Evolutionary conservation across 208 protist genomes (phyloP), one percentile per base, ranked within the genome.

Genomic region (Naegleria fowleri): DNA sequence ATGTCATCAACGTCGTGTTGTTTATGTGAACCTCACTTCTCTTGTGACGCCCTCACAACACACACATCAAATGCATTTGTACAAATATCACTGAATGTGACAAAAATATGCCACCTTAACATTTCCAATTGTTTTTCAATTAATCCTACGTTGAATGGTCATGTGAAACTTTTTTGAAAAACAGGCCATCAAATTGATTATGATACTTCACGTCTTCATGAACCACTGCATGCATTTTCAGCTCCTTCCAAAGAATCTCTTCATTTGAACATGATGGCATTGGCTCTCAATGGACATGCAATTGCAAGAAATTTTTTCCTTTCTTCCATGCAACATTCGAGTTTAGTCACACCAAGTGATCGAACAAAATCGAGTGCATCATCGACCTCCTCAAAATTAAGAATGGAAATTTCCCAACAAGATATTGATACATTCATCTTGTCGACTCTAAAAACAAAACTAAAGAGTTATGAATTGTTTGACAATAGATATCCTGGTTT

Each of bases 201-300:
- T 39, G 41, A 90, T 39, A 76, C 88, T 48, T n/a, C n/a, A 76
- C 25, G 22, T 22, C 6, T 13, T 19, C 83, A 86, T 76, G 88
- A 90, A 55, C 76, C 75, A 76, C 1, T 38, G 15, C 93, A 94
- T 67, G 76, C 79, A 38, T 94, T 94, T 41, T 92, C 88, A 89
- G 93, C 93, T 48, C 55, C 93, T 38, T 94, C 93, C 5, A 94
- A 94, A 84, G 93, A 94, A 86, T 89, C 86, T 4, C 58, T 94
- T 59, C 93, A 94, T 86, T 58, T 94, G 11, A 76, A 90, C 25
- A 58, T 94, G 15, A 52, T 93, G 5, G 88, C 93, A 22, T 67
- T 79, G 0, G 88, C 90, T 15, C 75, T 94, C 0, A 39, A 43
- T 59, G 39, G 92, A 19, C 39, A 41, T 9, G 7, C 0, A 15